Conservation (phyloP, 1,139 yeast genomes). For the Saccharomyces hybrid region DNA sequence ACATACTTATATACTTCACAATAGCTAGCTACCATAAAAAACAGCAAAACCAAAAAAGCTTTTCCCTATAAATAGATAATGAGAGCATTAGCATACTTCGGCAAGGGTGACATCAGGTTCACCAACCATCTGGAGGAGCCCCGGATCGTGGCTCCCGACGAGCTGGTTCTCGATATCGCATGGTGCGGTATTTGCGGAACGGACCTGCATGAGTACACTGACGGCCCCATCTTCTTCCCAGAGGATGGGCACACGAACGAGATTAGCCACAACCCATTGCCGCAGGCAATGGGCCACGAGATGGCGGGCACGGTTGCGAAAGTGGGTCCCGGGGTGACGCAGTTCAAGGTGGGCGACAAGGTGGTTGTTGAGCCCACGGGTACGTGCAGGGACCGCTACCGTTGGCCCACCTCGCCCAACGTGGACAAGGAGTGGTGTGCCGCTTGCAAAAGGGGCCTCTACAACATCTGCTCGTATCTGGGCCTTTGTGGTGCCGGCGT, state of each 20-base stretch:
- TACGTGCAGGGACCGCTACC: slow-evolving; percentile 40
- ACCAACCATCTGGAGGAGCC: slow-evolving; percentile 42
- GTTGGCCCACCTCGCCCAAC: slow-evolving; percentile 27
- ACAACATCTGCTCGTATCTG: slow-evolving; percentile 42
- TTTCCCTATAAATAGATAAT: slow-evolving; percentile 15
- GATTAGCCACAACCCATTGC: slow-evolving; percentile 33
- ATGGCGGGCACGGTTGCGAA: slow-evolving; percentile 38
- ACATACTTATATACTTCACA: not conserved
- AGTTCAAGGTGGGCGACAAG: slow-evolving; percentile 36
- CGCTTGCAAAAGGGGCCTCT: slow-evolving; percentile 40
- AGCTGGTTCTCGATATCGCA: slow-evolving; percentile 44
- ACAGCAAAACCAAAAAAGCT: slow-evolving; percentile 2
- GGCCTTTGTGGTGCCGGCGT: slow-evolving; percentile 44
- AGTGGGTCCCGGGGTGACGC: slow-evolving; percentile 33
- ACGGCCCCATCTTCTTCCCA: slow-evolving; percentile 46
- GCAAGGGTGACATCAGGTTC: slow-evolving; percentile 42
- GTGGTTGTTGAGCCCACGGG: slow-evolving; percentile 51
- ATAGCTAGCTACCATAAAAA: not conserved
- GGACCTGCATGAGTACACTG: slow-evolving; percentile 48
- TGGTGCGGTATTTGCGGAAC: slow-evolving; percentile 57
- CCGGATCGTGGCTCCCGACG: slow-evolving; percentile 37
- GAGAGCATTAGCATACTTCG: slow-evolving; percentile 52
- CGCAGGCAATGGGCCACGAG: slow-evolving; percentile 59
- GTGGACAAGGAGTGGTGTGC: slow-evolving; percentile 33
- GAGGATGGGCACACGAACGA: slow-evolving; percentile 28